Conservation (phyloP, 352 stramenopile species). For the Hyphochytrium catenoides region DNA sequence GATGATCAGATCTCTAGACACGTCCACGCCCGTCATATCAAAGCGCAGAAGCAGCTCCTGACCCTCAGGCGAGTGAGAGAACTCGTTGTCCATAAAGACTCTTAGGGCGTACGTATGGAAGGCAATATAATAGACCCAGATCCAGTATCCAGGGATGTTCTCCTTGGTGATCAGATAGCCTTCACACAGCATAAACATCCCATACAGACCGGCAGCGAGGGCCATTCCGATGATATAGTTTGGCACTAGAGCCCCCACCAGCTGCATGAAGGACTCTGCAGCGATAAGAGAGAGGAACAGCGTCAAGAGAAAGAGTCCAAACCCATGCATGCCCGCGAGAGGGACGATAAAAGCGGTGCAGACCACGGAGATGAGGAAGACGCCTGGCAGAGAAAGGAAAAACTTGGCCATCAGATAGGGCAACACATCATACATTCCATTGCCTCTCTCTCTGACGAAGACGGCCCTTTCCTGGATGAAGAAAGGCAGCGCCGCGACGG, state of each 20-base stretch:
- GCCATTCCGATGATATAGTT: slow-evolving; percentile 67
- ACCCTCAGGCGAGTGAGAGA: slow-evolving; percentile 12
- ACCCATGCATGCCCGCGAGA: slow-evolving; percentile 23
- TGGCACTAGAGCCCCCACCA: slow-evolving; percentile 40
- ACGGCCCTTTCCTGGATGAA: slow-evolving; percentile 54
- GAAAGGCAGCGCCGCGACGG: slow-evolving; percentile 51
- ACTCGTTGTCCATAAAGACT: slow-evolving; percentile 58
- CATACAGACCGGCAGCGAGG: slow-evolving; percentile 39
- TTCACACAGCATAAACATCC: slow-evolving; percentile 62
- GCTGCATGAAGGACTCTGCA: slow-evolving; percentile 46
- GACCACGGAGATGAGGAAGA: slow-evolving; percentile 23
- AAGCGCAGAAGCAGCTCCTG: slow-evolving; percentile 16
- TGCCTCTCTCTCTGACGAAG: slow-evolving; percentile 49
- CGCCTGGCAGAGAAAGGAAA: slow-evolving; percentile 28
- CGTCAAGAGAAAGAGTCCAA: slow-evolving; percentile 33
- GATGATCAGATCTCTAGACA: slow-evolving; percentile 25
- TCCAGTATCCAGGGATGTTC: slow-evolving; percentile 38
- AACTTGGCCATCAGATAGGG: slow-evolving; percentile 48
- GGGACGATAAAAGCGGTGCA: slow-evolving; percentile 23
- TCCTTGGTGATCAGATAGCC: slow-evolving; percentile 47
- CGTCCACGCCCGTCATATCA: slow-evolving; percentile 27
- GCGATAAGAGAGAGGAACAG: slow-evolving; percentile 43
- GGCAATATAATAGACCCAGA: slow-evolving; percentile 54
- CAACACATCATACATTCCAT: slow-evolving; percentile 37
- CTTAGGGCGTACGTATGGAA: slow-evolving; percentile 67